phyloP scores from a whole-genome alignment of 2,329 filamentous ascomycete genomes.

The Rutstroemia sp. region DNA sequence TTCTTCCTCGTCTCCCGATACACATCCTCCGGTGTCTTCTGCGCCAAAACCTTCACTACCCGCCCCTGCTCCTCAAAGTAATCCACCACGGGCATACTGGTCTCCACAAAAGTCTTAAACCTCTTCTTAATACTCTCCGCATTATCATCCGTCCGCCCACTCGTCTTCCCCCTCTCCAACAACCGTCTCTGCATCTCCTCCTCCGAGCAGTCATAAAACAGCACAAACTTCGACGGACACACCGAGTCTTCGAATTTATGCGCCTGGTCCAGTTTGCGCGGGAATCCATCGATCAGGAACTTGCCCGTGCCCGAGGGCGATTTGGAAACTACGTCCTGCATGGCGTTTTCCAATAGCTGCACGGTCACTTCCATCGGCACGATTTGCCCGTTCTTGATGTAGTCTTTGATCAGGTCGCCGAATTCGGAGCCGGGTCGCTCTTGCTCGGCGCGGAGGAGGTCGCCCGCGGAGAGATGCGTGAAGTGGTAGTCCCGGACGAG shows the following conservation, averaged over 20 bases:
- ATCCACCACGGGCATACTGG: slow-evolving; percentile 94
- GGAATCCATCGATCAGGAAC: slow-evolving; percentile 80
- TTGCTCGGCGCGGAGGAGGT: slow-evolving; percentile 90
- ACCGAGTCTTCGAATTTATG: slow-evolving; percentile 87
- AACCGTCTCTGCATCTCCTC: slow-evolving; percentile 56
- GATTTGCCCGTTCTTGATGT: slow-evolving; percentile 91
- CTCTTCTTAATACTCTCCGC: slow-evolving; percentile 93
- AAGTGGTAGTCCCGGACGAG: slow-evolving; percentile 86
- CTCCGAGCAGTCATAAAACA: slow-evolving; percentile 94
- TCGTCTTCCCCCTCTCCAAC: slow-evolving; percentile 11
- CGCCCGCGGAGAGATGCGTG: slow-evolving; percentile 86
- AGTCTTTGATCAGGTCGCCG: slow-evolving; percentile 83
- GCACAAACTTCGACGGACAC: slow-evolving; percentile 72
- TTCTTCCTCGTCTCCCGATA: slow-evolving; percentile 45
- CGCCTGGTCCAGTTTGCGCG: slow-evolving; percentile 95
- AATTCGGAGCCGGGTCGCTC: slow-evolving; percentile 79
- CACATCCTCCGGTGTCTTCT: slow-evolving; percentile 55
- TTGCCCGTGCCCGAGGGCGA: slow-evolving; percentile 47
- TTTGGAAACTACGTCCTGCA: slow-evolving; percentile 60
- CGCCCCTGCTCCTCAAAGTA: slow-evolving; percentile 69
- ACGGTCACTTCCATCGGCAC: slow-evolving; percentile 99
- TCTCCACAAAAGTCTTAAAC: slow-evolving; percentile 89
- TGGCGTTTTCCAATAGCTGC: slow-evolving; percentile 86
- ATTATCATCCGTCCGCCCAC: slow-evolving; percentile 87
- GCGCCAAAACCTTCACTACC: slow-evolving; percentile 75